Base-by-base conservation (phyloP, 2,329 filamentous ascomycete species). In the Pseudocercospora vitis region DNA sequence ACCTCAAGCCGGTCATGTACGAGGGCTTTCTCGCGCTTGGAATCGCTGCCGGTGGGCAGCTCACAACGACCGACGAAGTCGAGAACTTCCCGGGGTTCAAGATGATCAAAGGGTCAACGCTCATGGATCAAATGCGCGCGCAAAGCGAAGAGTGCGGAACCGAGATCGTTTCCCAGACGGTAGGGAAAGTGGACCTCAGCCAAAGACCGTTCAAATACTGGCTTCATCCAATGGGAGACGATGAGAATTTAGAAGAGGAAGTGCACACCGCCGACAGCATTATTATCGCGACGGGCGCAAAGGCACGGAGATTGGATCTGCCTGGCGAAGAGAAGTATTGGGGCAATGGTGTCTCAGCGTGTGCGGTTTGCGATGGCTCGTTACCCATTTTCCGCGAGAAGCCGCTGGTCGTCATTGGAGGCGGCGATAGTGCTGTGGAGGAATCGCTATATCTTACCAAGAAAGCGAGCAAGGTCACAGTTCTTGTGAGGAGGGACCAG, bases 41-140 rank as follows among this genome's bases (percentile, higher is more conserved):
- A 68, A 95, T 95, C 67, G 94, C 94, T 5, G 90, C 94, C 39
- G 94, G 94, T 64, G 94, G 94, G 53, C 94, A 99, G 80, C 81
- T 99, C 64, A 99, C 95, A 51, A 99, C 95, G 21, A 99, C 94
- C 51, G 97, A 95, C 68, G 95, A 99, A 64, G 85, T 99, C 56
- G 94, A 99, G 80, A 99, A 99, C 82, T 99, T 87, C 76, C 94
- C 94, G 21, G 94, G 94, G 44, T 99, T 97, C 78, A 88, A 89
- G 68, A 83, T 89, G 66, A 91, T 99, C 71, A 88, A 90, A 75
- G 94, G 94, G 63, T 76, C 82, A 52, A 87, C 90, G 68, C 79
- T 99, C 63, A 99, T 99, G 94, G 92, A 96, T 64, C 83, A 86
- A 73, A 97, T 99, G 92, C 87, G 88, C 73, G 83, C 81, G 57